A percentile compares a stretch with the other conserved stretches of the same genome.
Evolutionary conservation across 2,329 filamentous ascomycete species (phyloP).

Genomic region (Paecilomyces niveus): DNA sequence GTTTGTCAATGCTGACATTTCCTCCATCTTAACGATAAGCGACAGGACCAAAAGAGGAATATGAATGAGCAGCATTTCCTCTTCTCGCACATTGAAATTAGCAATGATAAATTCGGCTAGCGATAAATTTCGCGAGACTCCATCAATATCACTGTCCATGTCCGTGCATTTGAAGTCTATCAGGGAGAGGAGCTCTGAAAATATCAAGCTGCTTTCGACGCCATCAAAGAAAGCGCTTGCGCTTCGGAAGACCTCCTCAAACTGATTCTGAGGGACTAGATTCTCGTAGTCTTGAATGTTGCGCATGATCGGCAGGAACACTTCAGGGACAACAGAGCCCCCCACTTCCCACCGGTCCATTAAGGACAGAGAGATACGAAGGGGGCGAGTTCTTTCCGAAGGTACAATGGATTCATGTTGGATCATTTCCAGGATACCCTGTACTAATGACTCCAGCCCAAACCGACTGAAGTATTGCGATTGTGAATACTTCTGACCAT

Average conservation of each 20-base stretch:
- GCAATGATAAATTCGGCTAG: conserved; percentile 74
- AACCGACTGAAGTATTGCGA: conserved; percentile 78
- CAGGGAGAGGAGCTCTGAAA: conserved; percentile 69
- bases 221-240: conserved; percentile 96
- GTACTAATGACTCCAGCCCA: conserved; percentile 66
- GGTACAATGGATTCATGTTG: conserved; percentile 48
- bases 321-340: conserved; percentile 74
- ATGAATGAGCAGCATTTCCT: conserved; percentile 88
- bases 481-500: conserved; percentile 46
- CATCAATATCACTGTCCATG: conserved; percentile 42
- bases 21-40: conserved; percentile 44
- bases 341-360: conserved; percentile 99
- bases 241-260: conserved; percentile 81
- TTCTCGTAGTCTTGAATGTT: conserved; percentile 70
- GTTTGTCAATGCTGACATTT: conserved; percentile 16
- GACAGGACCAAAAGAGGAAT: conserved; percentile 70
- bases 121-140: conserved; percentile 55
- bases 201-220: conserved; percentile 89
- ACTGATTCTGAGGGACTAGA: conserved; percentile 60
- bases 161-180: conserved; percentile 48
- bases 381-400: conserved; percentile 70
- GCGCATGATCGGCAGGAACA: conserved; percentile 79
- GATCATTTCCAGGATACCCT: conserved; percentile 72
- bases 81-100: conserved; percentile 89
- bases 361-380: conserved; percentile 83